Evolutionary conservation across 208 protist species (phyloP), one percentile per base, ranked within the genome.

Genomic region (Crithidia sp.): DNA sequence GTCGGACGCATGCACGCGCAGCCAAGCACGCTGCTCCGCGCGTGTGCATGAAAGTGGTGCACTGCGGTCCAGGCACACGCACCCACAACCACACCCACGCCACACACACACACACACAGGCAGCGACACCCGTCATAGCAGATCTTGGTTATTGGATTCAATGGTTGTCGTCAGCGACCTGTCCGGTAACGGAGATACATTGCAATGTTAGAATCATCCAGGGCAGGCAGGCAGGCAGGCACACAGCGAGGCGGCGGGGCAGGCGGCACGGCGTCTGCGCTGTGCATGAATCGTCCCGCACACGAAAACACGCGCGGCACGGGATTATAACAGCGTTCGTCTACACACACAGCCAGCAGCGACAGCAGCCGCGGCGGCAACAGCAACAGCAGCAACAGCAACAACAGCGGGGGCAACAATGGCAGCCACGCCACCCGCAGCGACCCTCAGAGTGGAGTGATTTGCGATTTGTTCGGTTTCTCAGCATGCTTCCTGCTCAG

Each of bases 81-180:
- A n/a, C n/a, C n/a, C n/a, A n/a, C n/a, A n/a, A n/a, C n/a, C n/a
- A n/a, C n/a, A n/a, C n/a, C n/a, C n/a, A n/a, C n/a, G n/a, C n/a
- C n/a, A n/a, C n/a, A n/a, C n/a, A n/a, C n/a, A n/a, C 53, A 59
- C 45, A 28, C 52, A 55, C 36, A 41, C 62, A 68, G 5, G 44
- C 44, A 14, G 16, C n/a, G 41, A 52, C 7, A 66, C 55, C 12
- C 7, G 61, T 90, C 85, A 93, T 93, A 87, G 85, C 85, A 90
- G 84, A 92, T 92, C 87, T 92, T 92, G 84, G 87, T 87, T 82
- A 74, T 74, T 84, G 28, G 70, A 82, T 70, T 84, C 82, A 89
- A 88, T 86, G 67, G 77, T 79, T 86, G 79, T 92, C 87, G 87
- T 89, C 87, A 89, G 63, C 53, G 67, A 53, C 50, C 57, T 61